A percentile compares a stretch with the other conserved stretches of the same genome.
These are phyloP conservation scores for Entrophospora sp. DNA, from an alignment of 192 early-diverging fungal genomes.

Conservation along the genomic window DNA sequence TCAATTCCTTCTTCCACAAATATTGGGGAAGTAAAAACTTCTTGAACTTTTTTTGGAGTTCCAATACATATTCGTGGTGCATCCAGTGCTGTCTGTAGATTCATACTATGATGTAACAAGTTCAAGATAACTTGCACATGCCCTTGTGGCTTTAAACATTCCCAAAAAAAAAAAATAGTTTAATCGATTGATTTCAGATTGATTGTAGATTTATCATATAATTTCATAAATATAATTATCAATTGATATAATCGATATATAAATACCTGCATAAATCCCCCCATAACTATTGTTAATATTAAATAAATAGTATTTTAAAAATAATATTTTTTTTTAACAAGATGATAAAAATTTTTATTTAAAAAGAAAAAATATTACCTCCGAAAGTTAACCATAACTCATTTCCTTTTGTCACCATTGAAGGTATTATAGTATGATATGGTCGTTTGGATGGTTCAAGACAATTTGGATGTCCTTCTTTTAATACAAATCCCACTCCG, in stretches of 20 bases:
- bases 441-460: constrained; percentile 61
- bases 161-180: background rate
- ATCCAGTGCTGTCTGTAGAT: constrained; percentile 62
- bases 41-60: constrained; percentile 24
- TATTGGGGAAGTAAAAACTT: constrained; percentile 26
- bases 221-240: too few species aligned
- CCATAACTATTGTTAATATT: constrained; percentile 42
- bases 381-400: constrained; percentile 41
- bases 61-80: constrained; percentile 56
- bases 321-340: too few species aligned
- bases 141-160: constrained; percentile 79
- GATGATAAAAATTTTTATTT: too few species aligned
- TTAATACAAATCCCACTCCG: constrained; percentile 56
- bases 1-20: constrained; percentile 58
- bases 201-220: too few species aligned
- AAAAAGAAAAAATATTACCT: too few species aligned
- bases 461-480: constrained; percentile 51
- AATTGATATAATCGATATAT: background rate
- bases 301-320: too few species aligned
- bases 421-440: constrained; percentile 75
- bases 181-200: too few species aligned
- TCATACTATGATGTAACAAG: constrained; percentile 44
- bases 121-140: constrained; percentile 72
- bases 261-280: constrained; percentile 57
- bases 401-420: constrained; percentile 44